phyloP scores from a whole-genome alignment of 2,329 filamentous ascomycete species.

The Fusarium albosuccineum region DNA sequence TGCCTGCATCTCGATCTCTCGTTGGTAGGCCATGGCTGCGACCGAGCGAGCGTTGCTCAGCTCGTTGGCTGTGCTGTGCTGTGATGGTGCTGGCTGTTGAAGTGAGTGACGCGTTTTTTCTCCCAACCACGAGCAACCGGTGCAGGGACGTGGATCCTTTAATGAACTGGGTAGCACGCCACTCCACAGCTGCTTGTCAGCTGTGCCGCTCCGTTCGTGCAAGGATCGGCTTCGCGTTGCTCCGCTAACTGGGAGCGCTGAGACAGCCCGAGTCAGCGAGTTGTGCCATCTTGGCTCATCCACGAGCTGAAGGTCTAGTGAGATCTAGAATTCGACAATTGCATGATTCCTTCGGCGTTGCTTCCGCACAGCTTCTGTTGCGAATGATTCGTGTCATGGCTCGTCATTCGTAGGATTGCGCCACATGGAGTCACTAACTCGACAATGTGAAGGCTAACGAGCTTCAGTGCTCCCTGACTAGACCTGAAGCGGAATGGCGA shows the following conservation, averaged over 20 bases:
- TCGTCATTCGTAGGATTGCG: neutral
- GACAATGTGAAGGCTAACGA: neutral
- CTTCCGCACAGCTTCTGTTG: neutral
- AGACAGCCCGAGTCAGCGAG: neutral
- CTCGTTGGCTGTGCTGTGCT: neutral
- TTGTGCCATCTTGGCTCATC: too few species aligned
- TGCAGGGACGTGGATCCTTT: too few species aligned
- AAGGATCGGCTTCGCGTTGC: neutral
- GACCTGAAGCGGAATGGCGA: too few species aligned
- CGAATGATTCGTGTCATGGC: neutral
- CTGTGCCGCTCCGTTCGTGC: neutral
- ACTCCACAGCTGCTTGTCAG: neutral
- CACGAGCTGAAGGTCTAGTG: neutral
- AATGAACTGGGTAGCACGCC: neutral
- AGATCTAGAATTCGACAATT: neutral
- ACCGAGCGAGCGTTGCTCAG: conserved; percentile 1
- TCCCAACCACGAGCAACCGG: too few species aligned
- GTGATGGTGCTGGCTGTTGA: neutral
- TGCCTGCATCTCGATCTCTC: conserved; percentile 37
- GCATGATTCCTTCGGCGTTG: neutral
- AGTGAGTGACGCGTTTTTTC: too few species aligned
- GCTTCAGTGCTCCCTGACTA: too few species aligned
- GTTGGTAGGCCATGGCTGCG: conserved; percentile 41
- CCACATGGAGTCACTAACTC: neutral
- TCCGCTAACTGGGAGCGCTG: neutral